A percentile compares a stretch with the other conserved stretches of the same genome.
These are phyloP conservation scores for Zalaria obscura DNA, from an alignment of 2,329 filamentous ascomycete species.

Conservation along the genomic window DNA sequence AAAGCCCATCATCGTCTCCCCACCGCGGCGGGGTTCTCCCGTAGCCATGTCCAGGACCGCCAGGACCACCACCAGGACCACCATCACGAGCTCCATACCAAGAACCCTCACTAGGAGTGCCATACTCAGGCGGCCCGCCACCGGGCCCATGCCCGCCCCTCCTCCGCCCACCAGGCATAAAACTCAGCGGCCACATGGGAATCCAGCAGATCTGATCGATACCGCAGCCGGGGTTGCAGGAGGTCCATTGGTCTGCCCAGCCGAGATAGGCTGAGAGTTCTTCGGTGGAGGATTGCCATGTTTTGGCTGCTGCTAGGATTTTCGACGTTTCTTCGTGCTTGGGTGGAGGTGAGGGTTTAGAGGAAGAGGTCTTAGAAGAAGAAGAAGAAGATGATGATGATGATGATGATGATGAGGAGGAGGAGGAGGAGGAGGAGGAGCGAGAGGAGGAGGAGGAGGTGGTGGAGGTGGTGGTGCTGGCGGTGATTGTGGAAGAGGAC, in stretches of 20 bases:
- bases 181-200: constrained; percentile 34
- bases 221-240: constrained; percentile 26
- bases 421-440: too few species aligned
- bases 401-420: too few species aligned
- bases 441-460: too few species aligned
- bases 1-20: constrained; percentile 4
- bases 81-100: background rate
- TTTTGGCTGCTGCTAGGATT: background rate
- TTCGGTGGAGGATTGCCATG: constrained; percentile 22
- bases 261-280: constrained; percentile 36
- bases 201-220: constrained; percentile 34
- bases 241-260: constrained; percentile 33
- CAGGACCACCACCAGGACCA: background rate
- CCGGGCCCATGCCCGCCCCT: background rate
- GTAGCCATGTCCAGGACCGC: constrained; percentile 4
- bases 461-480: too few species aligned
- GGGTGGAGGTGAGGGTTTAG: background rate
- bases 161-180: background rate
- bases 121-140: background rate
- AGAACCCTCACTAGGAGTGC: background rate
- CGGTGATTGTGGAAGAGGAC: too few species aligned
- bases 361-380: constrained; percentile 11
- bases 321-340: background rate
- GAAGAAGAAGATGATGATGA: constrained; percentile 4
- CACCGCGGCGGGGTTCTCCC: background rate